Percentiles rank a stretch among this genome's conserved stretches.
phyloP scores from a whole-genome alignment of 805 yeast species.

The Yarrowia sp. region DNA sequence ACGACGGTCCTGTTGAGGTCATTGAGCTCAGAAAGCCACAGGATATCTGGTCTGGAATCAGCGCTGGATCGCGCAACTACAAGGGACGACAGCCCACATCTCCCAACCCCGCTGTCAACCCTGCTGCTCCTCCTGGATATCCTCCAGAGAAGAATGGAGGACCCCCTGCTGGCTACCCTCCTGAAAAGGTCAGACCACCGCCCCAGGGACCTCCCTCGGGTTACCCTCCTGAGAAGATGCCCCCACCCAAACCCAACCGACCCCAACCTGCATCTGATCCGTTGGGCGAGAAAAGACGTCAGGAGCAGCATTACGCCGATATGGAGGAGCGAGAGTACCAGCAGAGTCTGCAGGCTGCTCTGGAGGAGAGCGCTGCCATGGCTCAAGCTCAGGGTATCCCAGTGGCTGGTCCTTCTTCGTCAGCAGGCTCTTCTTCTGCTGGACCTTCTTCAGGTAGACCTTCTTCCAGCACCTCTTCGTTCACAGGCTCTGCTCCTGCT shows the following conservation, averaged over 20 bases:
- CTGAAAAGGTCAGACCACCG: conserved; percentile 6
- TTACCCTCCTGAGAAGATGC: conserved; percentile 32
- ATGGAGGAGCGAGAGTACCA: conserved; percentile 36
- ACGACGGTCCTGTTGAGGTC: conserved; percentile 37
- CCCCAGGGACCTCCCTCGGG: conserved; percentile 5
- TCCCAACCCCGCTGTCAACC: neutral
- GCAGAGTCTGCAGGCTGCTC: conserved; percentile 33
- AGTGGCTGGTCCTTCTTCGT: conserved; percentile 9
- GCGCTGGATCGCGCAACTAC: conserved; percentile 28
- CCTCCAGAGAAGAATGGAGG: conserved; percentile 30
- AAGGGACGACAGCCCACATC: conserved; percentile 29
- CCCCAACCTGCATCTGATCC: conserved; percentile 33
- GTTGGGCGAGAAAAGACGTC: conserved; percentile 20
- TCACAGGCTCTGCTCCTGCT: conserved; percentile 26
- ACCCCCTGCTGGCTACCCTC: conserved; percentile 23
- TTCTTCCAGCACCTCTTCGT: conserved; percentile 15
- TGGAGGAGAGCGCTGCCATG: conserved; percentile 14
- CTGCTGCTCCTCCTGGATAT: conserved; percentile 22
- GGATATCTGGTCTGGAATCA: conserved; percentile 33
- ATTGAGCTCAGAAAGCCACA: conserved; percentile 31
- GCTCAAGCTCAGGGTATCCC: conserved; percentile 8
- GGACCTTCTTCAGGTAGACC: conserved; percentile 17
- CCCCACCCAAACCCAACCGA: conserved; percentile 22
- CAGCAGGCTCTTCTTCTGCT: conserved; percentile 14
- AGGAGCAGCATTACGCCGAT: conserved; percentile 23